phyloP scores from a whole-genome alignment of 164 flowering plant genomes.

The Kalanchoe fedtschenkoi region DNA sequence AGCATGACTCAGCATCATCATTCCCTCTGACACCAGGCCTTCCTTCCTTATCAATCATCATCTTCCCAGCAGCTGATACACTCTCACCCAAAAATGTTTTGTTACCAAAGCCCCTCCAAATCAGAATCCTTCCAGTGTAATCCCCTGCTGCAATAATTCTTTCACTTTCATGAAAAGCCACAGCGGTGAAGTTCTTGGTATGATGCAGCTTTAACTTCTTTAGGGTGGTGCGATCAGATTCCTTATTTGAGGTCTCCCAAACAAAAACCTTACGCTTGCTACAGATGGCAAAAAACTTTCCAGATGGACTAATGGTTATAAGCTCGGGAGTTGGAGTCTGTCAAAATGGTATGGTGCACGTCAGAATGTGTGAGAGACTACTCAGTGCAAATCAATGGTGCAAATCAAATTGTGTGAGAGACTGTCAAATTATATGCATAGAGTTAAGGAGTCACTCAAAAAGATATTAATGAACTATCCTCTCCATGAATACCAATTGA shows the following conservation, averaged over 20 bases:
- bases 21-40: slow-evolving; percentile 70
- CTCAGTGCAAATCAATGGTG: background rate
- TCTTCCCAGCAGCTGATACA: slow-evolving; percentile 11
- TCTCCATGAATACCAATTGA: background rate
- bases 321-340: slow-evolving; percentile 52
- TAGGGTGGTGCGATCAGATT: slow-evolving; percentile 21
- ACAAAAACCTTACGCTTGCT: slow-evolving; percentile 44
- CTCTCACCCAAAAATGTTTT: slow-evolving; percentile 21
- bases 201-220: slow-evolving; percentile 75
- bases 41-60: slow-evolving; percentile 37
- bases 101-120: slow-evolving; percentile 82
- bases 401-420: background rate
- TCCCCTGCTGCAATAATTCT: slow-evolving; percentile 88
- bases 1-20: slow-evolving; percentile 90
- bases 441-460: background rate
- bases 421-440: background rate
- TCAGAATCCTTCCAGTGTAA: slow-evolving; percentile 77
- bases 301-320: slow-evolving; percentile 42
- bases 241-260: slow-evolving; percentile 55
- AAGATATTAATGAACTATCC: background rate
- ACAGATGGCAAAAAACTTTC: slow-evolving; percentile 57
- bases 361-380: background rate
- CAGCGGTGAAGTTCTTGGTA: slow-evolving; percentile 48
- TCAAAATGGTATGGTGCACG: background rate
- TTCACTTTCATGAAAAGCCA: slow-evolving; percentile 85